A percentile compares a stretch with the other conserved stretches of the same genome.
Evolutionary conservation across 306 rosid genomes (phyloP).

Genomic region (Chamaecrista fasciculata): DNA sequence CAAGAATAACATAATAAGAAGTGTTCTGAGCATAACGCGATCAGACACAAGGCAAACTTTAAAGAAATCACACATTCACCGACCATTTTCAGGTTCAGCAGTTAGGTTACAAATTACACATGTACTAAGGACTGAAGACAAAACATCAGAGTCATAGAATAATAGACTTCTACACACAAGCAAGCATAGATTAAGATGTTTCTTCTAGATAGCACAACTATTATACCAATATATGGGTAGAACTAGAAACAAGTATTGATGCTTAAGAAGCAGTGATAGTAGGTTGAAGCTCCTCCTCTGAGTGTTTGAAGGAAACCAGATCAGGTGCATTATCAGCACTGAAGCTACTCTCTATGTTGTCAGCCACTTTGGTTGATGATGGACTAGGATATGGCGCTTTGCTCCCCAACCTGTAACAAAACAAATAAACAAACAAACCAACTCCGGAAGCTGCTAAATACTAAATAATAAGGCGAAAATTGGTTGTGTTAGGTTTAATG

Average conservation of each 20-base stretch:
- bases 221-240: neutral
- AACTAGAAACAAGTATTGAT: neutral
- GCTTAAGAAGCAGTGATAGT: conserved; percentile 26
- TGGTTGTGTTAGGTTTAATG: too few species aligned
- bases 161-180: conserved; percentile 11
- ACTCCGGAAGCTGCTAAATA: neutral
- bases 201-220: neutral
- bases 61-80: conserved; percentile 26
- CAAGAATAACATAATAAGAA: neutral
- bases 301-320: conserved; percentile 26
- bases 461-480: neutral
- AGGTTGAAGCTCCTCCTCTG: conserved; percentile 34
- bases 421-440: conserved; percentile 11
- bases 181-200: neutral
- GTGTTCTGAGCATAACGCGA: neutral
- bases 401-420: conserved; percentile 50
- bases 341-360: conserved; percentile 16
- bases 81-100: conserved; percentile 4
- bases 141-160: conserved; percentile 4
- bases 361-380: conserved; percentile 27
- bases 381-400: conserved; percentile 50
- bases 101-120: conserved; percentile 12
- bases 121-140: neutral
- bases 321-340: conserved; percentile 24
- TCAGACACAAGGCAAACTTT: conserved; percentile 7